Conservation (phyloP, 345 rosid species). For the Gossypium longicalyx region DNA sequence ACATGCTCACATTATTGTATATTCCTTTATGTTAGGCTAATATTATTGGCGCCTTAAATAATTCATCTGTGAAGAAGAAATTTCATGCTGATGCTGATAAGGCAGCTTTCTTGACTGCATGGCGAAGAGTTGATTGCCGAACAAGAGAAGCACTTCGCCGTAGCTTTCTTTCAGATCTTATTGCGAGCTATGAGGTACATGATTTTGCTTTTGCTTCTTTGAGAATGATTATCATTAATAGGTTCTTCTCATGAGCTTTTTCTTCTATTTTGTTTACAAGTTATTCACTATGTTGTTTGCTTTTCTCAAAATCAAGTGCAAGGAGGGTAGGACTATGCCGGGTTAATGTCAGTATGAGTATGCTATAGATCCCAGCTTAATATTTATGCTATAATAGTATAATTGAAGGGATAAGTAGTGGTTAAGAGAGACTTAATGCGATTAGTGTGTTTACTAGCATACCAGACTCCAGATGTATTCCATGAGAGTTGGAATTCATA, state of each 20-base stretch:
- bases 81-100: slow-evolving; percentile 60
- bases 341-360: neutral
- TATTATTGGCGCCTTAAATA: slow-evolving; percentile 45
- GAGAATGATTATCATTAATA: neutral
- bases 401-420: neutral
- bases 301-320: neutral
- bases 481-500: neutral
- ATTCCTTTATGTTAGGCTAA: slow-evolving; percentile 48
- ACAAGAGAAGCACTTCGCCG: slow-evolving; percentile 93
- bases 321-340: neutral
- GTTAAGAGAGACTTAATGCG: neutral
- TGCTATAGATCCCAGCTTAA: neutral
- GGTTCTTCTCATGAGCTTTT: neutral
- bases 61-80: slow-evolving; percentile 42
- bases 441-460: neutral
- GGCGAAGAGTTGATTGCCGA: slow-evolving; percentile 72
- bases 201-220: neutral
- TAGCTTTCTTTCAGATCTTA: slow-evolving; percentile 69
- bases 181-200: slow-evolving; percentile 75
- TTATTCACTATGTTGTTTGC: neutral
- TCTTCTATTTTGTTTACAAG: neutral
- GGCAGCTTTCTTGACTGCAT: slow-evolving; percentile 66
- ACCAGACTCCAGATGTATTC: neutral
- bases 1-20: neutral
- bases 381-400: neutral